Base-by-base conservation (phyloP, 441 rosid species). In the Capsella rubella region DNA sequence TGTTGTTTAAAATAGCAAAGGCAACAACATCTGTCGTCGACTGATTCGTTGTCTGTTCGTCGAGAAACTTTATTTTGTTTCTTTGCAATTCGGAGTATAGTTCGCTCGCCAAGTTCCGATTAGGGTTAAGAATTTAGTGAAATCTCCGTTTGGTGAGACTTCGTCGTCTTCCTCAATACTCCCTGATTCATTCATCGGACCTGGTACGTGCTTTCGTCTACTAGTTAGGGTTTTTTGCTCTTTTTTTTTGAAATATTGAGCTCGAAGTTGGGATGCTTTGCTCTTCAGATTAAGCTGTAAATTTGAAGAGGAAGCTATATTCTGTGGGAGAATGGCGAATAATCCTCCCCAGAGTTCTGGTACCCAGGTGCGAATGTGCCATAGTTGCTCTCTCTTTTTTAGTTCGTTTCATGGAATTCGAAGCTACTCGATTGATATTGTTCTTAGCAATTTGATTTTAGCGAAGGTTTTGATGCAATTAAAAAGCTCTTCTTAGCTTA, bases 331-430 rank as follows among this genome's bases (percentile, higher is more conserved):
- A 53, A 90, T 93, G 98, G 84, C 93, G 64, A 88, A 87, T 78
- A 89, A 84, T 79, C 78, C 89, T 73, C 77, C 77, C 2, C 97
- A 82, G 55, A 78, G 90, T 46, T 83, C 95, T 31, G 87, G 90
- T 71, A 53, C 85, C 12, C 95, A 90, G 91, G 97, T 90, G 66
- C 18, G 54, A 14, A 58, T 11, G 6, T 52, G 18, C 71, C 3
- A 35, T 64, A 1, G 54, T 35, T 58, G 68, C 25, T 69, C 64
- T 59, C 69, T 16, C 62, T 56, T 3, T 45, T 56, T 67, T 18
- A 43, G 46, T 40, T 10, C 27, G 32, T 58, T 40, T 47, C 73
- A n/a, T 35, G 21, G 61, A 72, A 40, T 11, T 59, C 51, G 49
- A 43, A 53, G 13, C 5, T 5, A 29, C 67, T 51, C 50, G 0